These are phyloP conservation scores for Helminthosporium solani DNA, from an alignment of 2,329 filamentous ascomycete genomes.

Conservation along the genomic window DNA sequence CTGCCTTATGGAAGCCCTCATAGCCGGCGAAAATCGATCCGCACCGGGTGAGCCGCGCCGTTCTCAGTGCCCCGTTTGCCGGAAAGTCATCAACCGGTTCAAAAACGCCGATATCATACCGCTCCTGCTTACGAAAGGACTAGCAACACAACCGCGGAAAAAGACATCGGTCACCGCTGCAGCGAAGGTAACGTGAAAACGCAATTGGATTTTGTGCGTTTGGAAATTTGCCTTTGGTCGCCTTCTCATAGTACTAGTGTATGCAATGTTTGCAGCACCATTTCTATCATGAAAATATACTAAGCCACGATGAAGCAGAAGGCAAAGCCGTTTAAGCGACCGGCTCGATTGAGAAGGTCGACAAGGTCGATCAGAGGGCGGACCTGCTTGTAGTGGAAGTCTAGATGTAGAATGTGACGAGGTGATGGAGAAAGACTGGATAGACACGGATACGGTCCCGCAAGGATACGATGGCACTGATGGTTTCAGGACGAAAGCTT, in stretches of 20 bases:
- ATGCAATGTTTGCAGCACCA: neutral
- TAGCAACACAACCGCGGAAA: slow-evolving; percentile 37
- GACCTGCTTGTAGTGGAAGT: too few relatives aligned
- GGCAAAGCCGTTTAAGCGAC: neutral
- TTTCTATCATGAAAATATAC: neutral
- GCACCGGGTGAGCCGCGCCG: slow-evolving; percentile 46
- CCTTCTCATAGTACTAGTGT: neutral
- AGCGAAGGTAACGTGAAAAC: slow-evolving; percentile 11
- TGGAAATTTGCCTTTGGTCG: neutral
- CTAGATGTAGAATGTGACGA: too few relatives aligned
- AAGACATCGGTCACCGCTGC: slow-evolving; percentile 12
- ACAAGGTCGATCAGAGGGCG: too few relatives aligned
- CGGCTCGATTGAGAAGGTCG: too few relatives aligned
- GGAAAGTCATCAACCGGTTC: slow-evolving; percentile 46
- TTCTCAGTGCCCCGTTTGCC: slow-evolving; percentile 51
- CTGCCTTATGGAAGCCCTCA: slow-evolving; percentile 62
- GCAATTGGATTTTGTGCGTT: neutral
- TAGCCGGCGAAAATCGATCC: slow-evolving; percentile 54
- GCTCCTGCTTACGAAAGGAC: slow-evolving; percentile 43
- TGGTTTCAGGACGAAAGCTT: too few relatives aligned
- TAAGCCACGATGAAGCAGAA: neutral
- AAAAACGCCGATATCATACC: slow-evolving; percentile 47
- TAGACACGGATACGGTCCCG: too few relatives aligned
- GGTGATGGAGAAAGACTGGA: too few relatives aligned
- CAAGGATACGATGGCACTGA: too few relatives aligned